A percentile compares a stretch with the other conserved stretches of the same genome.
These are phyloP conservation scores for Phytophthora cajani DNA, from an alignment of 352 stramenopile genomes.

Conservation along the genomic window DNA sequence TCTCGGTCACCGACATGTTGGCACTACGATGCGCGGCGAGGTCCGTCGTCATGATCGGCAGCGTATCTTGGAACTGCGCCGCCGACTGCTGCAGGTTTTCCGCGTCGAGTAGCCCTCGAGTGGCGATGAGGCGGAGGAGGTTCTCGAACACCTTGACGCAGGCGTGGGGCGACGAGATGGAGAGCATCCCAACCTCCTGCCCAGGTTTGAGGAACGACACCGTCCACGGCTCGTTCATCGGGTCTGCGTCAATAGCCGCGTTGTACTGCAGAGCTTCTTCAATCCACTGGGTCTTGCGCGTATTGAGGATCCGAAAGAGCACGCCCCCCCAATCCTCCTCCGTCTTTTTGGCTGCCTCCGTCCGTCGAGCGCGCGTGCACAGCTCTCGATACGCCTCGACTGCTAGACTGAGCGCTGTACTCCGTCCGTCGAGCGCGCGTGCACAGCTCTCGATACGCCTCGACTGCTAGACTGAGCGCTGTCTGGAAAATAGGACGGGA, in stretches of 20 bases:
- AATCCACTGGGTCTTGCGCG: slow-evolving; percentile 44
- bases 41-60: slow-evolving; percentile 28
- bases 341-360: neutral
- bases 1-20: slow-evolving; percentile 18
- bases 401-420: slow-evolving; percentile 37
- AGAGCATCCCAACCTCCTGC: slow-evolving; percentile 36
- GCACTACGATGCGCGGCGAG: slow-evolving; percentile 5
- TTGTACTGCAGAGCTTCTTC: slow-evolving; percentile 34
- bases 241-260: slow-evolving; percentile 11
- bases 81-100: slow-evolving; percentile 15
- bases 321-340: slow-evolving; percentile 56
- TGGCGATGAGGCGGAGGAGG: slow-evolving; percentile 58
- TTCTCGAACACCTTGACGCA: slow-evolving; percentile 60
- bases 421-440: slow-evolving; percentile 12
- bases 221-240: slow-evolving; percentile 36
- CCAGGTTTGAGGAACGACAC: slow-evolving; percentile 27
- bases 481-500: slow-evolving; percentile 31
- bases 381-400: slow-evolving; percentile 62
- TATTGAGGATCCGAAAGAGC: slow-evolving; percentile 42
- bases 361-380: slow-evolving; percentile 18
- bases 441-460: slow-evolving; percentile 57
- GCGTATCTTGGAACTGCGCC: slow-evolving; percentile 27
- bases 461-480: slow-evolving; percentile 45
- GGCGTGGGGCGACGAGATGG: slow-evolving; percentile 30
- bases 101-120: slow-evolving; percentile 35